Evolutionary conservation across 2,329 filamentous ascomycete genomes (phyloP).

Genomic region (Beauveria bassiana): DNA sequence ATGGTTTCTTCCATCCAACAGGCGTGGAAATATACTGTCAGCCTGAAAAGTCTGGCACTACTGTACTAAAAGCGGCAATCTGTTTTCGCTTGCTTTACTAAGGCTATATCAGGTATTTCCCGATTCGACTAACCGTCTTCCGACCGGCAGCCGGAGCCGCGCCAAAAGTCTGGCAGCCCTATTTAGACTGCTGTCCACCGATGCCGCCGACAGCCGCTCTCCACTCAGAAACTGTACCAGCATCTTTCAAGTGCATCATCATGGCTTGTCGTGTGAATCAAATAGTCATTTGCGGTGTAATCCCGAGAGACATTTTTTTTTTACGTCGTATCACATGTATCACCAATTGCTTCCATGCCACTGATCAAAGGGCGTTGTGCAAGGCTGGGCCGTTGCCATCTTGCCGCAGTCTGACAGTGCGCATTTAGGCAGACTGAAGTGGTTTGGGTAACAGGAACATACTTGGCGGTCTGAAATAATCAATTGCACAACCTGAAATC

Average conservation of each 20-base stretch:
- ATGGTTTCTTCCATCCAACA: not conserved
- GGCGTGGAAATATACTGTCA: not conserved
- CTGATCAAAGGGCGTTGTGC: not conserved
- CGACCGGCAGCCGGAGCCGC: constrained; percentile 16
- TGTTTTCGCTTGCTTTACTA: not conserved
- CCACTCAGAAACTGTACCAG: not conserved
- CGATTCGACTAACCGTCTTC: constrained; percentile 7
- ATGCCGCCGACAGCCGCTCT: constrained; percentile 21
- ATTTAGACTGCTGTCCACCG: constrained; percentile 12
- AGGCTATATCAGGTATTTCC: not conserved
- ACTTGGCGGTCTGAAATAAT: not conserved
- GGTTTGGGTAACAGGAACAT: not conserved
- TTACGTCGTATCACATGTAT: not conserved
- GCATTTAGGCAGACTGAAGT: not conserved
- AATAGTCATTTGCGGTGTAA: not conserved
- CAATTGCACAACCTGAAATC: too few species aligned
- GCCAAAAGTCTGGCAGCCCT: not conserved
- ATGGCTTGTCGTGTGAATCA: not conserved
- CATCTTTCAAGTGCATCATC: not conserved
- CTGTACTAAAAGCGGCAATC: constrained; percentile 6
- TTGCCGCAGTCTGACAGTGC: not conserved
- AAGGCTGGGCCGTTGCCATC: not conserved
- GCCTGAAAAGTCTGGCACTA: not conserved
- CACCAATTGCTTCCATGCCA: not conserved
- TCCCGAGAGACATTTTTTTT: not conserved